phyloP scores from a whole-genome alignment of 192 early-diverging fungal genomes.

The Diversispora epigaea region DNA sequence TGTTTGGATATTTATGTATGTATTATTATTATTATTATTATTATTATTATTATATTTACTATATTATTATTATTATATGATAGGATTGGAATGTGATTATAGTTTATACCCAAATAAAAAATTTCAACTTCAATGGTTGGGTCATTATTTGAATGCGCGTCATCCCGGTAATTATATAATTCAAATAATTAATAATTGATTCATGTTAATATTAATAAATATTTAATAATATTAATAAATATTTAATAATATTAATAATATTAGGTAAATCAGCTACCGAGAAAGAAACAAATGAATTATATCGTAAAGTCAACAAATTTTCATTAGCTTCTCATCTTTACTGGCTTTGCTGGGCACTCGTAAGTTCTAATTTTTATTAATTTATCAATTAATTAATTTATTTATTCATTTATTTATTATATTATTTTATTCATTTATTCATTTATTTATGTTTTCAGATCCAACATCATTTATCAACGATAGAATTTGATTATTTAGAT shows the following conservation, averaged over 20 bases:
- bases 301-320: slow-evolving; percentile 78
- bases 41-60: background rate
- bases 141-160: slow-evolving; percentile 60
- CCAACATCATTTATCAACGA: slow-evolving; percentile 85
- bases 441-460: slow-evolving; percentile 26
- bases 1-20: slow-evolving; percentile 87
- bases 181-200: background rate
- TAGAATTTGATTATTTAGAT: slow-evolving; percentile 94
- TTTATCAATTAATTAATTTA: slow-evolving; percentile 34
- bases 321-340: slow-evolving; percentile 90
- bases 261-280: slow-evolving; percentile 23
- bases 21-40: background rate
- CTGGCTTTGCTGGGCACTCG: slow-evolving; percentile 81
- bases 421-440: slow-evolving; percentile 5
- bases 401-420: slow-evolving; percentile 22
- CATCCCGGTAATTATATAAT: slow-evolving; percentile 37
- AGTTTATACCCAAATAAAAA: slow-evolving; percentile 71
- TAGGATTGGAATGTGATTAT: slow-evolving; percentile 93
- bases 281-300: slow-evolving; percentile 62
- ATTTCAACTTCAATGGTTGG: slow-evolving; percentile 75
- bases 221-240: background rate
- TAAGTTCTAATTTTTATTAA: slow-evolving; percentile 28
- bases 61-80: background rate
- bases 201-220: background rate
- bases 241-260: slow-evolving; percentile 5